phyloP scores from a whole-genome alignment of 805 yeast genomes.

The Pichia scutulata region DNA sequence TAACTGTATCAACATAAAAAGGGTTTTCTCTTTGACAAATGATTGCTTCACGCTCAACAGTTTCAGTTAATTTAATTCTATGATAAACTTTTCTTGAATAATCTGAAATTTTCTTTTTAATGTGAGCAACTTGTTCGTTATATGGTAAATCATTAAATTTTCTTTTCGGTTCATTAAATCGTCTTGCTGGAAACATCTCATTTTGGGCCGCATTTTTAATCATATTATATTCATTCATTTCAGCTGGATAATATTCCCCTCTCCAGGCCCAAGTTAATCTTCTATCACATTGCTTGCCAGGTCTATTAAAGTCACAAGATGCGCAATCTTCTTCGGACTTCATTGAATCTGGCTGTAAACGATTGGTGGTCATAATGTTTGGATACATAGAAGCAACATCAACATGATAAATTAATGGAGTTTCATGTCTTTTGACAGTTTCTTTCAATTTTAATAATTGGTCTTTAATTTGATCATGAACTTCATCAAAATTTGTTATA shows the following conservation, averaged over 20 bases:
- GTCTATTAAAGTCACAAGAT: conserved; percentile 92
- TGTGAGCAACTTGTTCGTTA: conserved; percentile 64
- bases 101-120: conserved; percentile 73
- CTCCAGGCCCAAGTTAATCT: conserved; percentile 96
- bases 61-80: conserved; percentile 71
- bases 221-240: conserved; percentile 86
- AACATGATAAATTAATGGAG: conserved; percentile 89
- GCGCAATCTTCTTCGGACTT: conserved; percentile 94
- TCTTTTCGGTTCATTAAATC: conserved; percentile 48
- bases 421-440: conserved; percentile 60
- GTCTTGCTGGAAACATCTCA: conserved; percentile 65
- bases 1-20: conserved; percentile 89
- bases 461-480: conserved; percentile 48
- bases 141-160: conserved; percentile 71
- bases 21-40: conserved; percentile 98
- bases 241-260: conserved; percentile 91
- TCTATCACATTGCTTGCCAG: conserved; percentile 90
- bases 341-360: conserved; percentile 97
- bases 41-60: conserved; percentile 83
- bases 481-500: conserved; percentile 72
- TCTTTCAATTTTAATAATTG: conserved; percentile 51
- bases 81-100: conserved; percentile 83
- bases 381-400: conserved; percentile 99
- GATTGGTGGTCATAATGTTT: conserved; percentile 93
- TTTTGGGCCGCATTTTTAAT: conserved; percentile 73